A percentile compares a stretch with the other conserved stretches of the same genome.
These are phyloP conservation scores for Phylloporus scabripes DNA, from an alignment of 768 basidiomycete genomes.

Conservation along the genomic window DNA sequence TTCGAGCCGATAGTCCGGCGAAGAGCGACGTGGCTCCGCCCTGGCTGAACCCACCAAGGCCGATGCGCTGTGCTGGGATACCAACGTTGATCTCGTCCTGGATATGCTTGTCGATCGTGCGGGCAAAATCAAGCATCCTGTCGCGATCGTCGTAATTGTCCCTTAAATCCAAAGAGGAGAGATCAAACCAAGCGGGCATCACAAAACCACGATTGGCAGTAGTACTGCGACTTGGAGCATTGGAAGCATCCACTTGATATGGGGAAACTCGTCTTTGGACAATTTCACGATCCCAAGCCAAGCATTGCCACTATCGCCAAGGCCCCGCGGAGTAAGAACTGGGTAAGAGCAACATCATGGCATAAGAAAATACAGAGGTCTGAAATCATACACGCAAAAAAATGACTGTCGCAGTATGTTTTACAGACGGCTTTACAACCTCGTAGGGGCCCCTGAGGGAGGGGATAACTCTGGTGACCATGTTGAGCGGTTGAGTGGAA, in stretches of 20 bases:
- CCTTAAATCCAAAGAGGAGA: conserved; percentile 54
- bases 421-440: conserved; percentile 38
- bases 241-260: conserved; percentile 74
- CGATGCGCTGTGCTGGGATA: conserved; percentile 61
- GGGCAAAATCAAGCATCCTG: conserved; percentile 58
- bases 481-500: background rate
- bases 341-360: conserved; percentile 3
- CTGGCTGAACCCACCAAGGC: conserved; percentile 88
- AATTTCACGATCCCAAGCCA: conserved; percentile 73
- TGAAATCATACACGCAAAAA: conserved; percentile 74
- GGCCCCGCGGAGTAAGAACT: conserved; percentile 38
- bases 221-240: conserved; percentile 43
- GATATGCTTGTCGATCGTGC: conserved; percentile 62
- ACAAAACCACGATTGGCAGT: conserved; percentile 63
- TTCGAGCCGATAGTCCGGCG: no score
- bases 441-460: conserved; percentile 33
- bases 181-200: conserved; percentile 88
- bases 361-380: background rate
- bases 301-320: conserved; percentile 54
- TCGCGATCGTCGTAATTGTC: conserved; percentile 55
- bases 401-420: conserved; percentile 83
- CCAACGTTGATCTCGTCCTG: conserved; percentile 68
- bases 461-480: conserved; percentile 18
- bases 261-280: conserved; percentile 54
- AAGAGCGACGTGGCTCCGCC: conserved; percentile 68